Evolutionary conservation across 345 rosid genomes (phyloP).

Genomic region (Geranium brycei): DNA sequence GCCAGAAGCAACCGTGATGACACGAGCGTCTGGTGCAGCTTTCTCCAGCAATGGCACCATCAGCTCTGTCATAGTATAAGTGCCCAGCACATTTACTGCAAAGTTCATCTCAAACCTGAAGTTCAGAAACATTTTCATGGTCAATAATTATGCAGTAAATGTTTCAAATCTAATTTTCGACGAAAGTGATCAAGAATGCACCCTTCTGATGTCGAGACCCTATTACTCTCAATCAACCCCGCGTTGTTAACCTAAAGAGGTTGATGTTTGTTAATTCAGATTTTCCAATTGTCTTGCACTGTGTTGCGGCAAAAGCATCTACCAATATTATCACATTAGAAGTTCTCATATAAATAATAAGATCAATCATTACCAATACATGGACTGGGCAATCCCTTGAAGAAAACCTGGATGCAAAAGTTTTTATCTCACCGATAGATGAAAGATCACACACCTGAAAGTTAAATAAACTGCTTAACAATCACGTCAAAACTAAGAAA

Average conservation of each 20-base stretch:
- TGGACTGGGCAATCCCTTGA: constrained; percentile 61
- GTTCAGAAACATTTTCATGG: not conserved
- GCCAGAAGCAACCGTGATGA: constrained; percentile 76
- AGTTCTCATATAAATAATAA: not conserved
- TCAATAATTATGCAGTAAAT: not conserved
- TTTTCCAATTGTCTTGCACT: not conserved
- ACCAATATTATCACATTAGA: not conserved
- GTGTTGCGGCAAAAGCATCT: not conserved
- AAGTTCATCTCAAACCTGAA: constrained; percentile 62
- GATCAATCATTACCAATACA: constrained; percentile 43
- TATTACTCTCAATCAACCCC: constrained; percentile 56
- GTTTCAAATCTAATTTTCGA: not conserved
- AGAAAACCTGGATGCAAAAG: constrained; percentile 66
- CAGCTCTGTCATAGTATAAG: constrained; percentile 54
- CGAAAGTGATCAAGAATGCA: constrained; percentile 15
- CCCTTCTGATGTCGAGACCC: constrained; percentile 66
- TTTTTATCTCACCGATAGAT: constrained; percentile 58
- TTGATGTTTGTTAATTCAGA: not conserved
- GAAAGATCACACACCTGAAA: constrained; percentile 86
- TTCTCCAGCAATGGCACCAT: constrained; percentile 71
- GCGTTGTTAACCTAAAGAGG: constrained; percentile 71
- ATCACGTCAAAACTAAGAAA: not conserved
- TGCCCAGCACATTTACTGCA: constrained; percentile 78
- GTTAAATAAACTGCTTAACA: constrained; percentile 7
- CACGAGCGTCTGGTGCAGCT: constrained; percentile 72